Evolutionary conservation across 2,329 filamentous ascomycete species (phyloP), one percentile per base, ranked within the genome.

Genomic region (Diaporthe batatas): DNA sequence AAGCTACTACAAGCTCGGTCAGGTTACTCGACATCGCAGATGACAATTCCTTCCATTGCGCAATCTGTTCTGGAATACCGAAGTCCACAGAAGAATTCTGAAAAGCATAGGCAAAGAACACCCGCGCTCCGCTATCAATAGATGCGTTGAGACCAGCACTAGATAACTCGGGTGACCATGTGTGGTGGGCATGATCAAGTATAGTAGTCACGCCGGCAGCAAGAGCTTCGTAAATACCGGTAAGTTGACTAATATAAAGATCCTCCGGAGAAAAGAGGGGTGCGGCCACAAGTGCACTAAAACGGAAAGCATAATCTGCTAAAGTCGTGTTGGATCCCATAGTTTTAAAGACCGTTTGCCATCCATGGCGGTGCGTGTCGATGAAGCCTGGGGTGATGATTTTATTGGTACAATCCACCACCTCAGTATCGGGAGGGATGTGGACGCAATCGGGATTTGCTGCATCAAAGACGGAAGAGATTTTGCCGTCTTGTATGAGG

Each of bases 311-410:
- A 77, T 89, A 89, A 54, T 87, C 82, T 6, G 83, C 79, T 18
- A 89, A 78, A 0, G 83, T 86, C 0, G 85, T 86, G 75, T 90
- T 88, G 12, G 86, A 85, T 1, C 75, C 85, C 1, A 90, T 76
- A 0, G 88, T 89, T 76, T 87, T 88, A 76, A 85, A 84, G n/a
- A 82, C 86, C 0, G 88, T 89, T 76, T 90, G 87, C 89, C 88
- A 89, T 0, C 84, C 83, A 74, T 89, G 86, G 2, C 84, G 84
- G 75, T 90, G 88, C 0, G 87, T 90, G 77, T 90, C 86, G 71
- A 90, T 81, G 78, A 90, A 89, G 8, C 89, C 88, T 0, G 88
- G 86, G 0, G 84, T 84, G 68, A 90, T 81, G 71, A 89, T 90
- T 76, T 88, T 86, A 65, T 84, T 81, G 0, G 82, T 82, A 53